phyloP scores from a whole-genome alignment of 305 asterid genomes.

The Fraxinus sp. region DNA sequence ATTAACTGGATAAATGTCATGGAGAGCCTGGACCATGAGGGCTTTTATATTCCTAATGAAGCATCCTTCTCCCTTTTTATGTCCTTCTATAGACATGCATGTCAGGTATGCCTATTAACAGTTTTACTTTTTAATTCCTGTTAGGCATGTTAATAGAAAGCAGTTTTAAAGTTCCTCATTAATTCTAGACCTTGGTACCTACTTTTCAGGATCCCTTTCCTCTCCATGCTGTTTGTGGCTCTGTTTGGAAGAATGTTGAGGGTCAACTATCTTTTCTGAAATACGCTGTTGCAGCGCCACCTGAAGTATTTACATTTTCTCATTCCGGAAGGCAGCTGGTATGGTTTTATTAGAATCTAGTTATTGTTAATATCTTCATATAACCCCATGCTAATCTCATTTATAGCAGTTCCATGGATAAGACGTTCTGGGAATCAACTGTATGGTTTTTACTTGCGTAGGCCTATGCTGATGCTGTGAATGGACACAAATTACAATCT shows the following conservation, averaged over 20 bases:
- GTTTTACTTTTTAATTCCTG: constrained; percentile 4
- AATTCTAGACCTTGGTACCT: not conserved
- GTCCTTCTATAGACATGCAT: constrained; percentile 69
- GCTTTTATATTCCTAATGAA: constrained; percentile 70
- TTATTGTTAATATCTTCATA: constrained; percentile 17
- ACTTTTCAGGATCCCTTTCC: constrained; percentile 81
- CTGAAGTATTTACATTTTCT: constrained; percentile 83
- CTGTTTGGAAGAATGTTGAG: constrained; percentile 90
- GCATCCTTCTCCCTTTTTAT: constrained; percentile 82
- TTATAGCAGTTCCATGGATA: not conserved
- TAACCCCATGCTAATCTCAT: not conserved
- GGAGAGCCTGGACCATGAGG: constrained; percentile 91
- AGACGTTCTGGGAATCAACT: not conserved
- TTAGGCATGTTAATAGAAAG: not conserved
- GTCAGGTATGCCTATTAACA: constrained; percentile 57
- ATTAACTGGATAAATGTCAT: constrained; percentile 71
- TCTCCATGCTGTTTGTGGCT: constrained; percentile 85
- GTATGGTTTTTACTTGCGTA: constrained; percentile 33
- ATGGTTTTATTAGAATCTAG: constrained; percentile 26
- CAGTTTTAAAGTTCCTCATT: not conserved
- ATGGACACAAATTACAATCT: constrained; percentile 54
- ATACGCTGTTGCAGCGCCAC: constrained; percentile 72
- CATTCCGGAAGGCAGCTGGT: constrained; percentile 79
- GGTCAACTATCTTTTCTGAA: constrained; percentile 92
- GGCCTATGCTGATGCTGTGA: constrained; percentile 62